A percentile compares a stretch with the other conserved stretches of the same genome.
These are phyloP conservation scores for Schizopora paradoxa DNA, from an alignment of 1,284 basidiomycete genomes.

Conservation along the genomic window DNA sequence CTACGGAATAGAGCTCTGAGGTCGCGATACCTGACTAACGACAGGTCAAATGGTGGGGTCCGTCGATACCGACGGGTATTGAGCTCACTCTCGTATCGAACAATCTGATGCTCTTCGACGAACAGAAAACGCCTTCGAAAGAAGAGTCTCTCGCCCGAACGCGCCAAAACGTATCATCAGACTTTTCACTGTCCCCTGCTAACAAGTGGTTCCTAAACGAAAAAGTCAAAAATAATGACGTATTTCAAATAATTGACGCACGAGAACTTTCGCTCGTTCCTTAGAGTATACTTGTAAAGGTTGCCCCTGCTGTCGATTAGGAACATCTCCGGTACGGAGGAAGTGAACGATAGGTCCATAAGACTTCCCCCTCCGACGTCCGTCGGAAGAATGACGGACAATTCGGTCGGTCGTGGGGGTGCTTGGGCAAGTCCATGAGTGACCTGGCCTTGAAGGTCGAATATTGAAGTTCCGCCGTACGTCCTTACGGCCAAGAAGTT, in stretches of 20 bases:
- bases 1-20: no score
- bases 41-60: neutral
- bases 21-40: no score
- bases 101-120: constrained; percentile 5
- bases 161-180: constrained; percentile 31
- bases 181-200: no score
- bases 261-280: constrained; percentile 12
- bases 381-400: constrained; percentile 12
- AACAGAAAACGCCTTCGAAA: constrained; percentile 6
- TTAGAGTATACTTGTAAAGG: constrained; percentile 15
- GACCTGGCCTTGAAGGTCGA: constrained; percentile 23
- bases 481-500: constrained; percentile 22
- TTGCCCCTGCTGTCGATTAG: constrained; percentile 22
- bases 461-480: constrained; percentile 26
- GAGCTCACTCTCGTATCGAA: constrained; percentile 14
- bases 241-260: constrained; percentile 9
- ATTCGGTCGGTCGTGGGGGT: constrained; percentile 9
- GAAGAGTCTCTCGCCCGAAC: constrained; percentile 5
- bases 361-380: constrained; percentile 17
- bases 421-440: constrained; percentile 1
- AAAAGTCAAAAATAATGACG: neutral
- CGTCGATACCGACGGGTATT: neutral
- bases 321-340: constrained; percentile 13
- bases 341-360: constrained; percentile 19
- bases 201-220: no score